Conservation (phyloP, 441 rosid species). For the Euphorbia corollata region DNA sequence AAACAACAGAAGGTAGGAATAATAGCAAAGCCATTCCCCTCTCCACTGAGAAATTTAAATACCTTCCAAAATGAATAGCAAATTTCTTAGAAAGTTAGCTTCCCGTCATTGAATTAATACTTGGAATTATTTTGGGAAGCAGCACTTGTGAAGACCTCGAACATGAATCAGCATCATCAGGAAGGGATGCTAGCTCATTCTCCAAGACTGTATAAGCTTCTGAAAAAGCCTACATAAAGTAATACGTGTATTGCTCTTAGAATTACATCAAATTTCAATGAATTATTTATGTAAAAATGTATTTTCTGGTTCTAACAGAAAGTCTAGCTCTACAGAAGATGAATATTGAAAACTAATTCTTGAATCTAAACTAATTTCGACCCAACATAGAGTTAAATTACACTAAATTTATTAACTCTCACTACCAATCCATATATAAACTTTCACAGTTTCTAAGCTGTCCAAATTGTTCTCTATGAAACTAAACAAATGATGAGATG, state of each 20-base stretch:
- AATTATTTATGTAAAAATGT: neutral
- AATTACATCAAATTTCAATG: neutral
- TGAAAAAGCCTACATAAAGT: slow-evolving; percentile 75
- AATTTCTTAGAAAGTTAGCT: slow-evolving; percentile 10
- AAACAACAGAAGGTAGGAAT: neutral
- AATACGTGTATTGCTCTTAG: slow-evolving; percentile 12
- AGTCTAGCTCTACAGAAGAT: neutral
- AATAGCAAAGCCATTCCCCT: neutral
- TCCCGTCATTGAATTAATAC: slow-evolving; percentile 38
- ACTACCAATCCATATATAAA: neutral
- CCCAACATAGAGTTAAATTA: neutral
- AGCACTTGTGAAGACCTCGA: slow-evolving; percentile 38
- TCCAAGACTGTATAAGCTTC: slow-evolving; percentile 85
- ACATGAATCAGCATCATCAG: slow-evolving; percentile 39
- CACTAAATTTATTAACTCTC: neutral
- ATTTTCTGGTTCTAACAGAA: neutral
- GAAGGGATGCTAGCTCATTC: slow-evolving; percentile 57
- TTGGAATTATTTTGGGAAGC: slow-evolving; percentile 80
- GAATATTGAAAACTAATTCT: no score
- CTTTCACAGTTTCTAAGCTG: neutral
- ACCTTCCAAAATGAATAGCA: slow-evolving; percentile 22
- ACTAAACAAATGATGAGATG: neutral
- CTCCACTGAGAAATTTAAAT: neutral
- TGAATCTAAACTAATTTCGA: neutral
- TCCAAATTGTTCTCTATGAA: neutral